Conservation (phyloP, 169 alveolate genomes). For the Plasmodium relictum region DNA sequence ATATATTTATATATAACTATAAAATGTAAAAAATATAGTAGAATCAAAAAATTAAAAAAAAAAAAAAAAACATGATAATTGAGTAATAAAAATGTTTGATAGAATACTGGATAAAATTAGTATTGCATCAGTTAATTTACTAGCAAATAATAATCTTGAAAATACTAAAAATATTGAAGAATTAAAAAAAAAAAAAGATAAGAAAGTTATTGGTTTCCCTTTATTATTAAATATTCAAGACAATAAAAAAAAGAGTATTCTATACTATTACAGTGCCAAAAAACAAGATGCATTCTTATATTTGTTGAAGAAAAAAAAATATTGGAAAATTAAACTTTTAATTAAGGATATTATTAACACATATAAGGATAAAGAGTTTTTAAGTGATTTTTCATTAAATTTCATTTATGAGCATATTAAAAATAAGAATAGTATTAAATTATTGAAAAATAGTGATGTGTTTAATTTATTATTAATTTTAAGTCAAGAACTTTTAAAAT, state of each 20-base stretch:
- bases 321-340: slow-evolving; percentile 5
- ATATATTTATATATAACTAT: too few relatives aligned
- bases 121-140: slow-evolving; percentile 39
- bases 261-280: slow-evolving; percentile 4
- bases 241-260: slow-evolving; percentile 23
- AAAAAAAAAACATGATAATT: neutral
- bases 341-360: slow-evolving; percentile 57
- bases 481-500: slow-evolving; percentile 46
- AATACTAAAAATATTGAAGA: slow-evolving; percentile 8
- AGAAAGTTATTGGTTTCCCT: neutral
- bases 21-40: neutral
- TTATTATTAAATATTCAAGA: slow-evolving; percentile 49
- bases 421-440: neutral
- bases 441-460: slow-evolving; percentile 11
- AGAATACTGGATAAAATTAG: slow-evolving; percentile 48
- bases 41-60: neutral
- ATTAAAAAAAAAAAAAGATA: slow-evolving; percentile 24
- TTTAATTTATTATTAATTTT: slow-evolving; percentile 24
- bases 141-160: slow-evolving; percentile 17
- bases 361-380: slow-evolving; percentile 30
- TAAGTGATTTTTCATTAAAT: slow-evolving; percentile 64
- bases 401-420: slow-evolving; percentile 16
- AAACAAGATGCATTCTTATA: slow-evolving; percentile 26
- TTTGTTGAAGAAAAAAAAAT: slow-evolving; percentile 30
- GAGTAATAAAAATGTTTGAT: slow-evolving; percentile 61